phyloP scores from a whole-genome alignment of 2,329 filamentous ascomycete species.

The Botryotinia convoluta region DNA sequence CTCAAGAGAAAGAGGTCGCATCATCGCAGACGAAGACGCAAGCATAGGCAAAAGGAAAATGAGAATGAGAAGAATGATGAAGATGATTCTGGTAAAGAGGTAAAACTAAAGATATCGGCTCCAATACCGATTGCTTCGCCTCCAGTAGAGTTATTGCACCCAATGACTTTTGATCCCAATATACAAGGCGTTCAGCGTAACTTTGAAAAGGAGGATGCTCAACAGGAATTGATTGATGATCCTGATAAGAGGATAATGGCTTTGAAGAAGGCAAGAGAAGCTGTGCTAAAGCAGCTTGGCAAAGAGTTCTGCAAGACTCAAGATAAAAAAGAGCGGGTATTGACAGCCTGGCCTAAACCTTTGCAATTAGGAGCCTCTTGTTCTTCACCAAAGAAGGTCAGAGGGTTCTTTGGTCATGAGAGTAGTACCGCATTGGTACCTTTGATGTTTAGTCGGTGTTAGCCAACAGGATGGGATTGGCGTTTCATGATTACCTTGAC shows the following conservation, averaged over 20 bases:
- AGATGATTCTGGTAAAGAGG: conserved; percentile 7
- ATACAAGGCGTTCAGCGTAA: conserved; percentile 59
- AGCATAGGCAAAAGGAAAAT: conserved; percentile 38
- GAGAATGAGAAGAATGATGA: conserved; percentile 31
- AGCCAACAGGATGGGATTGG: conserved; percentile 17
- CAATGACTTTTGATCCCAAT: conserved; percentile 52
- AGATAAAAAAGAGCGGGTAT: conserved; percentile 27
- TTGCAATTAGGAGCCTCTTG: conserved; percentile 23
- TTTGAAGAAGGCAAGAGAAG: conserved; percentile 57
- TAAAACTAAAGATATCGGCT: conserved; percentile 25
- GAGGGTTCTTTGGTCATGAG: conserved; percentile 42
- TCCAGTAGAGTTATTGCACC: conserved; percentile 47
- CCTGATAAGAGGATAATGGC: conserved; percentile 53
- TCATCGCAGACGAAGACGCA: conserved; percentile 35
- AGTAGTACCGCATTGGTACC: conserved; percentile 56
- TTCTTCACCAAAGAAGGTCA: conserved; percentile 28
- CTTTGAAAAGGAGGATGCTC: conserved; percentile 54
- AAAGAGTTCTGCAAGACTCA: conserved; percentile 46
- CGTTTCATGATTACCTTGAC: conserved; percentile 7
- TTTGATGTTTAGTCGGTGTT: conserved; percentile 54
- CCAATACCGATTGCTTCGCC: conserved; percentile 33
- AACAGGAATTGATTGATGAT: conserved; percentile 57
- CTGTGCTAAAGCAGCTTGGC: conserved; percentile 57
- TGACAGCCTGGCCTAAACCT: conserved; percentile 7
- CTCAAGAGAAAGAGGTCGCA: conserved; percentile 44